Conservation (phyloP, 768 basidiomycete species). For the Strobilomyces dryophilus region DNA sequence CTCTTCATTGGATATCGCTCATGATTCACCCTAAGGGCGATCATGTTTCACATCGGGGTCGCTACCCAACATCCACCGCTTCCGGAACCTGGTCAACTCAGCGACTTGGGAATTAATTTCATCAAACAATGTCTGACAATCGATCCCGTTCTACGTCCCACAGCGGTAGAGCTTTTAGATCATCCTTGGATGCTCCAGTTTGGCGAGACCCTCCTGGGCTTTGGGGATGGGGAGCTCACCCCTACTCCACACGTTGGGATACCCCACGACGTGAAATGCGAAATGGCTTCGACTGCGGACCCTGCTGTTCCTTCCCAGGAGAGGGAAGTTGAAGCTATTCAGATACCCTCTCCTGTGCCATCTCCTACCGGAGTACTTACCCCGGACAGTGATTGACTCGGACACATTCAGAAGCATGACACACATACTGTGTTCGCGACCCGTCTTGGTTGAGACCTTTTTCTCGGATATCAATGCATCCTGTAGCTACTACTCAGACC, state of each 20-base stretch:
- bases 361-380: slow-evolving; percentile 37
- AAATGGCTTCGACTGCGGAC: slow-evolving; percentile 48
- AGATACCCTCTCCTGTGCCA: slow-evolving; percentile 46
- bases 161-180: slow-evolving; percentile 77
- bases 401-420: neutral
- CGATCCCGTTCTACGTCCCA: slow-evolving; percentile 78
- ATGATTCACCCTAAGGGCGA: slow-evolving; percentile 63
- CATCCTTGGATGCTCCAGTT: slow-evolving; percentile 91
- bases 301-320: slow-evolving; percentile 55
- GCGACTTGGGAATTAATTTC: slow-evolving; percentile 86
- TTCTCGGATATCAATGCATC: slow-evolving; percentile 5
- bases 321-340: slow-evolving; percentile 56
- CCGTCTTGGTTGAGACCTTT: neutral
- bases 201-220: slow-evolving; percentile 63
- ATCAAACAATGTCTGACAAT: slow-evolving; percentile 90
- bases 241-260: slow-evolving; percentile 44
- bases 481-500: slow-evolving; percentile 16
- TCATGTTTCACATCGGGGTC: slow-evolving; percentile 99
- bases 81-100: slow-evolving; percentile 87
- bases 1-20: neutral
- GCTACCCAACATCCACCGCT: slow-evolving; percentile 95
- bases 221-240: slow-evolving; percentile 60
- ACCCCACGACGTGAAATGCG: slow-evolving; percentile 46
- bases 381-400: slow-evolving; percentile 28
- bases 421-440: neutral